Base-by-base conservation (phyloP, 1,284 basidiomycete genomes). In the Ganoderma sinense region DNA sequence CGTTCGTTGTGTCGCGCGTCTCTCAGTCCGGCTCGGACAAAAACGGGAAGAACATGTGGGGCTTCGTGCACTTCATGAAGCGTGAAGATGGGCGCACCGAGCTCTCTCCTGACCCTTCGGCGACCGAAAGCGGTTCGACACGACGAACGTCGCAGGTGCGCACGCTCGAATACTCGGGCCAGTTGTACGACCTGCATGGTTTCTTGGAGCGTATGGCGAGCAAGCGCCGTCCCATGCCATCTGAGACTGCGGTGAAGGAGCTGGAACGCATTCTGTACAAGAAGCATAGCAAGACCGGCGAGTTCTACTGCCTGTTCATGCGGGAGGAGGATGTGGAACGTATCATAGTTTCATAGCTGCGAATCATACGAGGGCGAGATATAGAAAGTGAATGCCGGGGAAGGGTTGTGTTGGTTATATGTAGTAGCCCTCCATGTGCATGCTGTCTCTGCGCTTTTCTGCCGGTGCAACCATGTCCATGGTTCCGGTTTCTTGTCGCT, bases 161-260 rank as follows among this genome's bases (percentile, higher is more conserved):
- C 31, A n/a, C 23, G 58, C 58, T 39, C 31, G 58, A 20, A 51
- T 58, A 43, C 18, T 10, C 7, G 33, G 45, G 23, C 14, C 31
- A 39, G 40, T 13, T 61, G 20, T 62, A 62, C 64, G 64, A 69
- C 53, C 40, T 69, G 39, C 39, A 31, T 8, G 64, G 65, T 5
- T 69, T 69, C 45, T 31, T 69, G 53, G 53, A 63, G 23, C 59
- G 60, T 45, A 69, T 69, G 68, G 48, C 2, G 60, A 31, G 36
- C 4, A 64, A 69, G 33, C 61, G 43, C 7, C 48, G 68, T 7
- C 60, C 64, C 26, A 56, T 66, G 64, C 68, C 68, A n/a, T 40
- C 64, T 16, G 64, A 66, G 18, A 61, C 60, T 2, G 64, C 68
- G n/a, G 65, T 69, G 23, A 31, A 66, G 64, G 29, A 56, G 45